Percentiles rank a stretch among this genome's conserved stretches.
Evolutionary conservation across 2,329 filamentous ascomycete genomes (phyloP).

Genomic region (Harringtonia lauricola): DNA sequence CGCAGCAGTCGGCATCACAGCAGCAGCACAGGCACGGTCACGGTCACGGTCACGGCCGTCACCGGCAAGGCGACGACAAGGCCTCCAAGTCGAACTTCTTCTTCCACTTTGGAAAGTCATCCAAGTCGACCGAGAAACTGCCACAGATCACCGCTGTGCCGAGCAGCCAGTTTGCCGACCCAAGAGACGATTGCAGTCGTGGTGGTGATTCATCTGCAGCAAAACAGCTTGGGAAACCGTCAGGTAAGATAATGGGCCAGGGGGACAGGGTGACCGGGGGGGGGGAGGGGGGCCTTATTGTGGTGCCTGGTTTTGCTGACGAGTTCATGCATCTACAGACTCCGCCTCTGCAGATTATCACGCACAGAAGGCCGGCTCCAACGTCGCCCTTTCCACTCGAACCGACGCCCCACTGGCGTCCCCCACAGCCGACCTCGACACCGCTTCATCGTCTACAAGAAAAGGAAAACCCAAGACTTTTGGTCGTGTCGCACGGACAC

Average conservation of each 20-base stretch:
- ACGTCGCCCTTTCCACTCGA: constrained; percentile 30
- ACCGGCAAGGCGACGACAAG: constrained; percentile 26
- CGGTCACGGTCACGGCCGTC: constrained; percentile 12
- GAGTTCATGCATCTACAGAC: constrained; percentile 13
- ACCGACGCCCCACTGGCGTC: constrained; percentile 43
- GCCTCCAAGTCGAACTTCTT: constrained; percentile 37
- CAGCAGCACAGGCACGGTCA: constrained; percentile 13
- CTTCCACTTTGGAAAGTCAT: constrained; percentile 38
- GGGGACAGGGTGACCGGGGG: no score
- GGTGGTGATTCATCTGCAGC: constrained; percentile 18
- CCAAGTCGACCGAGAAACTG: constrained; percentile 27
- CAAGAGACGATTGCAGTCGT: constrained; percentile 26
- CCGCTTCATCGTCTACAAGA: neutral
- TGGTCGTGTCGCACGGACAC: constrained; percentile 37
- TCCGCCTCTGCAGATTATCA: constrained; percentile 9
- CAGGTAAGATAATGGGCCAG: constrained; percentile 19
- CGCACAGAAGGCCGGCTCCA: constrained; percentile 11
- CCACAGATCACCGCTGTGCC: neutral
- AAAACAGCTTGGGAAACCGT: constrained; percentile 19
- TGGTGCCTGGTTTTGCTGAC: constrained; percentile 2
- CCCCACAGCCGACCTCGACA: constrained; percentile 14
- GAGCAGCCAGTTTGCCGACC: constrained; percentile 22
- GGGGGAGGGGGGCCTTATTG: neutral
- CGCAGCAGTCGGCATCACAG: constrained; percentile 1
- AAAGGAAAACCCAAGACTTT: constrained; percentile 46